phyloP scores from a whole-genome alignment of 257 asterid species.

The Lycium ferocissimum region DNA sequence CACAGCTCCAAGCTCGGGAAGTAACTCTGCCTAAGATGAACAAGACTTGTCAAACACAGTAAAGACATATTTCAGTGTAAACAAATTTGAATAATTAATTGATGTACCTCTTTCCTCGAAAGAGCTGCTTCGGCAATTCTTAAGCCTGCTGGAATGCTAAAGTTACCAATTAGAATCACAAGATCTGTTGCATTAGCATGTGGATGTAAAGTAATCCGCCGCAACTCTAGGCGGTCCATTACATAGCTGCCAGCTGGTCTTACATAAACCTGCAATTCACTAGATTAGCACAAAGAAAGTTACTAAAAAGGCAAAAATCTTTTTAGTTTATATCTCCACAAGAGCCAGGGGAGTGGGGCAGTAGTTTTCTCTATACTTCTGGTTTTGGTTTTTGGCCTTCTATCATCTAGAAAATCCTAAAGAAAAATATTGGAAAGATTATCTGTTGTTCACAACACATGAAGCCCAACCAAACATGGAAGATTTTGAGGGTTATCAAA shows the following conservation, averaged over 20 bases:
- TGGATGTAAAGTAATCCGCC: conserved; percentile 73
- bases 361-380: neutral
- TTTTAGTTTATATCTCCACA: neutral
- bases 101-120: conserved; percentile 66
- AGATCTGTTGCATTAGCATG: conserved; percentile 64
- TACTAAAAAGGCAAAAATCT: neutral
- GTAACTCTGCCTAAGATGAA: conserved; percentile 73
- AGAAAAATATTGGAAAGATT: neutral
- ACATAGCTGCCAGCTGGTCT: conserved; percentile 98
- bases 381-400: neutral
- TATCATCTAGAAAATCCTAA: neutral
- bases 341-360: neutral
- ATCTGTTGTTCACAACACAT: conserved; percentile 13
- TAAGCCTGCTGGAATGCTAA: conserved; percentile 78
- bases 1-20: conserved; percentile 83
- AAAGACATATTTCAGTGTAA: conserved; percentile 39
- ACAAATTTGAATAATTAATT: conserved; percentile 7
- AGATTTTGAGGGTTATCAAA: conserved; percentile 21
- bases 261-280: conserved; percentile 74
- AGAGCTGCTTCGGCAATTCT: conserved; percentile 87
- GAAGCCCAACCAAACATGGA: neutral
- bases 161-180: conserved; percentile 77
- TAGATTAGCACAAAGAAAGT: conserved; percentile 31
- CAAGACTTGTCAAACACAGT: conserved; percentile 29
- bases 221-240: conserved; percentile 92